Conservation (phyloP, 768 basidiomycete genomes). For the Clitopilus hobsonii region DNA sequence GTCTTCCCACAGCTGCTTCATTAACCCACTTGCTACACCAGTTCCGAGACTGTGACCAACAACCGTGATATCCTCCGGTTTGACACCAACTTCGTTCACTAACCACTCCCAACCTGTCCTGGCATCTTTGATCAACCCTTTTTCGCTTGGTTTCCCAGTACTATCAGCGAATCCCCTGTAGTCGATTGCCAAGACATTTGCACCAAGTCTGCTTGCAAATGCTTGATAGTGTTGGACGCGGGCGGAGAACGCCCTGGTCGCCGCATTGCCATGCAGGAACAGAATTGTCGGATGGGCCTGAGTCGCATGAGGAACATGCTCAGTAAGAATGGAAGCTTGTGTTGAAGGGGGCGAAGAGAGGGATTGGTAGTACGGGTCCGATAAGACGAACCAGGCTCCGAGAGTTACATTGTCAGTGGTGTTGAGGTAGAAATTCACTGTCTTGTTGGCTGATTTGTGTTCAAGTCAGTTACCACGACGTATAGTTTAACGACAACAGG, state of each 20-base stretch:
- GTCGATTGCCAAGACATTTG: constrained; percentile 83
- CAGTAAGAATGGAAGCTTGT: not conserved
- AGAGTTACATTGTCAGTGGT: constrained; percentile 76
- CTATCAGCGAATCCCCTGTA: constrained; percentile 94
- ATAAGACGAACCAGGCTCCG: constrained; percentile 84
- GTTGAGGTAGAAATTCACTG: constrained; percentile 61
- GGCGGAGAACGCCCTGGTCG: constrained; percentile 60
- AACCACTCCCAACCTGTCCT: constrained; percentile 81
- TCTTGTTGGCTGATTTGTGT: constrained; percentile 60
- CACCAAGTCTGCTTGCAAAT: constrained; percentile 58
- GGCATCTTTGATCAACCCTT: constrained; percentile 70
- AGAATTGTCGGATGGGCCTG: constrained; percentile 66
- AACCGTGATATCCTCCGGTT: constrained; percentile 57
- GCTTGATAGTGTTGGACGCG: constrained; percentile 69
- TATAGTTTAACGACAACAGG: constrained; percentile 5
- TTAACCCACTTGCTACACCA: constrained; percentile 58
- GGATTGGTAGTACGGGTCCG: constrained; percentile 57
- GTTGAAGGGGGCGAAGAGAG: constrained; percentile 32
- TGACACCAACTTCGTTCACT: constrained; percentile 44
- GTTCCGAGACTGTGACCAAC: constrained; percentile 90
- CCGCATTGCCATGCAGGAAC: constrained; percentile 92
- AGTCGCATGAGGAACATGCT: constrained; percentile 50
- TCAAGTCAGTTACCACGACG: not conserved
- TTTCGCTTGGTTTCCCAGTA: constrained; percentile 69
- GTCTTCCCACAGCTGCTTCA: constrained; percentile 42